phyloP scores from a whole-genome alignment of 2,329 filamentous ascomycete genomes.

The Plenodomus lindquistii region DNA sequence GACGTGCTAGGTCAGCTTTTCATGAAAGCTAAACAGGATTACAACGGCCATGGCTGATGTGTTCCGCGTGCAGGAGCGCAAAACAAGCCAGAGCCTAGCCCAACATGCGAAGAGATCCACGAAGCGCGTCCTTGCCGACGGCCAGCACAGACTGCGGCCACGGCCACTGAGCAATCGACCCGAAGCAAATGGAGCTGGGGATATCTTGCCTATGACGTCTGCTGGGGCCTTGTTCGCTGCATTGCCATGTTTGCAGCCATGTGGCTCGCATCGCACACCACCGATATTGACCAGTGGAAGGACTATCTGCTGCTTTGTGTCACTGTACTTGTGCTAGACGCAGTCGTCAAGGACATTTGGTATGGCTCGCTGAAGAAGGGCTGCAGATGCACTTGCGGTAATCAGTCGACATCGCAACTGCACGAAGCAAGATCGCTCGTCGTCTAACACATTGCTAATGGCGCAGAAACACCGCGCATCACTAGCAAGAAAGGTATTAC shows the following conservation, averaged over 20 bases:
- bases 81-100: background rate
- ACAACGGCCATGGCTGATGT: conserved; percentile 36
- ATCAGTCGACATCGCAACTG: background rate
- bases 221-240: conserved; percentile 4
- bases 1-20: conserved; percentile 42
- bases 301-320: conserved; percentile 1
- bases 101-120: no score
- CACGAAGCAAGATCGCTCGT: conserved; percentile 4
- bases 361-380: conserved; percentile 6
- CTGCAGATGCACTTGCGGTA: conserved; percentile 1
- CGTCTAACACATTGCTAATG: background rate
- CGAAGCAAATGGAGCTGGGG: background rate
- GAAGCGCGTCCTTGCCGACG: background rate
- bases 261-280: conserved; percentile 1
- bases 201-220: conserved; percentile 6
- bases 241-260: conserved; percentile 1
- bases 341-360: conserved; percentile 6
- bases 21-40: conserved; percentile 41
- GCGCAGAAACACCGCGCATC: no score
- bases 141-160: background rate
- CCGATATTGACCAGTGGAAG: conserved; percentile 1
- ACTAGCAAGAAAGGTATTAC: conserved; percentile 2
- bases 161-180: background rate
- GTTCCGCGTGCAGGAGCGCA: background rate
- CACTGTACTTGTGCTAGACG: conserved; percentile 3